These are phyloP conservation scores for Metschnikowia aberdeeniae DNA, from an alignment of 805 yeast genomes.

Conservation along the genomic window DNA sequence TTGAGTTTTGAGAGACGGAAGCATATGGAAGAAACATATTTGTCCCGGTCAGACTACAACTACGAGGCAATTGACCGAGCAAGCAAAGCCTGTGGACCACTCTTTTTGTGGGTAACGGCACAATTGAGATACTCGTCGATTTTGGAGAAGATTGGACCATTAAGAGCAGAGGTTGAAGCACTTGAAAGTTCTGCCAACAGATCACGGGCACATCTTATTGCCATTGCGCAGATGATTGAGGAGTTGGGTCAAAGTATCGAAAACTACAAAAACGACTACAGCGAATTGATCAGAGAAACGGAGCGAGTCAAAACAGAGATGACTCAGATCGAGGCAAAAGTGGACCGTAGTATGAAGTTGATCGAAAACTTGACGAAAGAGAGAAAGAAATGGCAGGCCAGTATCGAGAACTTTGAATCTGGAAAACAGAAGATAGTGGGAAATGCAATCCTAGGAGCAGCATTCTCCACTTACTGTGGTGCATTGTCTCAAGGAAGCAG, in stretches of 20 bases:
- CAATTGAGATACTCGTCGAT: slow-evolving; percentile 76
- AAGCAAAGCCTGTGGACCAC: slow-evolving; percentile 92
- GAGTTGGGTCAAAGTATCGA: slow-evolving; percentile 73
- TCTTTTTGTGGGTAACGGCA: slow-evolving; percentile 84
- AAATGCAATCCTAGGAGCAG: slow-evolving; percentile 59
- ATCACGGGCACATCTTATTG: slow-evolving; percentile 65
- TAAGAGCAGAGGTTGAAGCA: slow-evolving; percentile 56
- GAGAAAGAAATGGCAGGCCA: slow-evolving; percentile 67
- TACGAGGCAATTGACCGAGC: slow-evolving; percentile 79
- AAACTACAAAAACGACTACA: slow-evolving; percentile 61
- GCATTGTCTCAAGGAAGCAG: slow-evolving; percentile 48
- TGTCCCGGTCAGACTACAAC: slow-evolving; percentile 61
- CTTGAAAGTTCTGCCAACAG: slow-evolving; percentile 59
- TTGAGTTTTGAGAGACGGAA: slow-evolving; percentile 51
- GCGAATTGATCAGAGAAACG: slow-evolving; percentile 69
- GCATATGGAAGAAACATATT: slow-evolving; percentile 55
- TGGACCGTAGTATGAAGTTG: slow-evolving; percentile 57
- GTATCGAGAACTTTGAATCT: slow-evolving; percentile 47
- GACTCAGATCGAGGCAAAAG: slow-evolving; percentile 54
- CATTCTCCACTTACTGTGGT: slow-evolving; percentile 61
- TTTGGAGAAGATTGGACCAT: slow-evolving; percentile 67
- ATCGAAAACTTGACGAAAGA: slow-evolving; percentile 64
- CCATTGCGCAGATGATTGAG: slow-evolving; percentile 74
- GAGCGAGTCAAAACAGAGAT: slow-evolving; percentile 74
- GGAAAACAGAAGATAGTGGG: slow-evolving; percentile 54